Conservation (phyloP, 805 yeast species). For the Gaillardinia entomophila region DNA sequence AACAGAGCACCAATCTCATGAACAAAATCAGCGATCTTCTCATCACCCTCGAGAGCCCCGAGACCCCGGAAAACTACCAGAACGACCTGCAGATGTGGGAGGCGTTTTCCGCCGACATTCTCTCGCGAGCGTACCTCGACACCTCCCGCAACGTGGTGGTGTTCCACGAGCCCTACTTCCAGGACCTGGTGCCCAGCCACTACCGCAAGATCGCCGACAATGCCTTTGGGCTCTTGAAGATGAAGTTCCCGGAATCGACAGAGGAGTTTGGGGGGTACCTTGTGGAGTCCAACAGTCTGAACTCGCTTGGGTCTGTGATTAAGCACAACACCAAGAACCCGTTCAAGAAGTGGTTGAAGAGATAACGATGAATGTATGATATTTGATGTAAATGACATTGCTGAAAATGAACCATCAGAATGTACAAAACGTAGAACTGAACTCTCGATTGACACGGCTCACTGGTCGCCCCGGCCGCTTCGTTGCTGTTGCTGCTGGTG, state of each 20-base stretch:
- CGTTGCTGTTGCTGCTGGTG: too few relatives aligned
- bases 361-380: too few relatives aligned
- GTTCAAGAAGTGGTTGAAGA: slow-evolving; percentile 35
- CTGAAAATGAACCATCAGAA: too few relatives aligned
- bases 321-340: slow-evolving; percentile 27
- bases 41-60: slow-evolving; percentile 23
- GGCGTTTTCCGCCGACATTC: slow-evolving; percentile 23
- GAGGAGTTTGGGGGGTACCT: slow-evolving; percentile 7
- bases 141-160: slow-evolving; percentile 24
- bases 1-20: slow-evolving; percentile 29
- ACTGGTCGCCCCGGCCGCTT: too few relatives aligned
- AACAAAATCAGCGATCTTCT: slow-evolving; percentile 25
- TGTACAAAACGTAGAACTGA: too few relatives aligned
- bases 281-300: slow-evolving; percentile 16
- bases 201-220: slow-evolving; percentile 27
- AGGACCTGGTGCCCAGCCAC: slow-evolving; percentile 13
- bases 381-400: too few relatives aligned
- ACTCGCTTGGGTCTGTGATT: slow-evolving; percentile 17
- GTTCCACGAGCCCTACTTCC: slow-evolving; percentile 19
- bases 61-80: slow-evolving; percentile 23
- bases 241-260: slow-evolving; percentile 21
- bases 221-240: slow-evolving; percentile 24
- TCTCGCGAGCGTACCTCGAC: slow-evolving; percentile 27
- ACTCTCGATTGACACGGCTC: too few relatives aligned
- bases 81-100: slow-evolving; percentile 19